A percentile compares a stretch with the other conserved stretches of the same genome.
Conservation (phyloP, 345 rosid species). For the Aethionema arabicum region DNA sequence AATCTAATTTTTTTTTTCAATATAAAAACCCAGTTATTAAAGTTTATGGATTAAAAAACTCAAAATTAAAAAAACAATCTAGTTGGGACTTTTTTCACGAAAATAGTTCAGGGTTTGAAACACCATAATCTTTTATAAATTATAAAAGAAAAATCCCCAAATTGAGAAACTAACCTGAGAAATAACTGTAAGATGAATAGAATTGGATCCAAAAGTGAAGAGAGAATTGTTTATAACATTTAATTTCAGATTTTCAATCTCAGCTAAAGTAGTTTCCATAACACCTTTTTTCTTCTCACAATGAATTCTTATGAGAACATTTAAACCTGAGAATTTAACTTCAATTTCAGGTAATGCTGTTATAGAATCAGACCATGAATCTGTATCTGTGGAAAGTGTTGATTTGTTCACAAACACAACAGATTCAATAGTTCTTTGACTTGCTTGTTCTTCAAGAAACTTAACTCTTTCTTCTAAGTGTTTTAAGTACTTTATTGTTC, state of each 20-base stretch:
- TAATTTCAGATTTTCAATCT: conserved; percentile 57
- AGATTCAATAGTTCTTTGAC: conserved; percentile 57
- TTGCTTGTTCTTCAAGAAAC: conserved; percentile 63
- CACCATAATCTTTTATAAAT: neutral
- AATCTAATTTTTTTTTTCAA: too few species aligned
- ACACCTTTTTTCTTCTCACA: conserved; percentile 66
- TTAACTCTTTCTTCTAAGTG: conserved; percentile 72
- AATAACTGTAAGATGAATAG: conserved; percentile 61
- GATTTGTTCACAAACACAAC: conserved; percentile 64
- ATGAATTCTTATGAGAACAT: conserved; percentile 69
- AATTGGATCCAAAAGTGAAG: conserved; percentile 59
- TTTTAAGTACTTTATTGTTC: conserved; percentile 73
- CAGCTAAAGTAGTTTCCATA: conserved; percentile 53
- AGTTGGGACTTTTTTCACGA: neutral
- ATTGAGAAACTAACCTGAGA: conserved; percentile 49
- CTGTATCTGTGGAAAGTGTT: conserved; percentile 38
- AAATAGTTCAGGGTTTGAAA: neutral
- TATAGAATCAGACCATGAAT: conserved; percentile 33
- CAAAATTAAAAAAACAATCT: too few species aligned
- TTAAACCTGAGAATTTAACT: conserved; percentile 61
- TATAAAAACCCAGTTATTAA: too few species aligned
- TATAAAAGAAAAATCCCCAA: neutral
- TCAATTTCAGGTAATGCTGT: conserved; percentile 64
- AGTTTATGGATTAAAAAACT: too few species aligned
- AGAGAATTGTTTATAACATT: conserved; percentile 52